These are phyloP conservation scores for Jatropha podagrica DNA, from an alignment of 441 rosid genomes.

Conservation along the genomic window DNA sequence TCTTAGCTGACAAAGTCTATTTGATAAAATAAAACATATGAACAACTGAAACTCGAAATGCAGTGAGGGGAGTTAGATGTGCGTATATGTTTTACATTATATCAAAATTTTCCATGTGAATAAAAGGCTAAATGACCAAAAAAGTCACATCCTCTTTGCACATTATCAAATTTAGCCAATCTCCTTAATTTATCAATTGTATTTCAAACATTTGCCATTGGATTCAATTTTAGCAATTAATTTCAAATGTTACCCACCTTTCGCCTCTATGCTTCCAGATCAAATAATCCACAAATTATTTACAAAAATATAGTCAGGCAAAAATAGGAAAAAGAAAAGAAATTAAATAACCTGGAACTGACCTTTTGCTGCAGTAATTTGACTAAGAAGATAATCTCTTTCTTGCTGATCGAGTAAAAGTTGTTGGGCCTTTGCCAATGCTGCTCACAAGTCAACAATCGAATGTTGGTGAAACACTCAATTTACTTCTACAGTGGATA, in stretches of 20 bases:
- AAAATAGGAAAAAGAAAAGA: not conserved
- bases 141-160: too few species aligned
- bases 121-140: too few species aligned
- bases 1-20: not conserved
- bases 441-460: conserved; percentile 45
- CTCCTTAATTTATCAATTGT: too few species aligned
- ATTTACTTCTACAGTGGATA: conserved; percentile 6
- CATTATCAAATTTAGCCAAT: too few species aligned
- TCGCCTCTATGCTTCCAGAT: not conserved
- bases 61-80: not conserved
- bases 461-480: conserved; percentile 14
- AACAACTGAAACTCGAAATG: conserved; percentile 4
- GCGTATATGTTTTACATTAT: not conserved
- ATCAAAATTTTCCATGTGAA: too few species aligned
- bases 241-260: too few species aligned
- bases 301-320: not conserved
- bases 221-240: too few species aligned
- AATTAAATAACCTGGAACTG: conserved; percentile 16
- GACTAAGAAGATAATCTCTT: conserved; percentile 81
- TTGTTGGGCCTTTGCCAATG: conserved; percentile 92
- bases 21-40: not conserved
- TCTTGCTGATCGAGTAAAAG: conserved; percentile 78
- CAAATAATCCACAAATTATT: not conserved
- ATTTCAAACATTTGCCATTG: too few species aligned
- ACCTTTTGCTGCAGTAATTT: conserved; percentile 93